phyloP scores from a whole-genome alignment of 345 rosid species.

The Boechera stricta region DNA sequence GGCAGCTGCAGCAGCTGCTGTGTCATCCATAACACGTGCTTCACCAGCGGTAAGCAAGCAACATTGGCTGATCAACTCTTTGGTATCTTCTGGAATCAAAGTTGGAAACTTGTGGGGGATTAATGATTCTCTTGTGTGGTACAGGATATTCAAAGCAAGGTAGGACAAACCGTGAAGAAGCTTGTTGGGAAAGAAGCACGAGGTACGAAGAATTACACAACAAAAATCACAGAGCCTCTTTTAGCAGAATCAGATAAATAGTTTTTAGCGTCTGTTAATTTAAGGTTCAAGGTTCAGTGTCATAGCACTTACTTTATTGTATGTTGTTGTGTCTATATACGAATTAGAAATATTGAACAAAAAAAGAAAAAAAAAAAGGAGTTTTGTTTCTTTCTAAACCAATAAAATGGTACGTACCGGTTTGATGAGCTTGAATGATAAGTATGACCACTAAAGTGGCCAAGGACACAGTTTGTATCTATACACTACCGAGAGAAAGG shows the following conservation, averaged over 20 bases:
- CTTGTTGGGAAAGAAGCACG: slow-evolving; percentile 37
- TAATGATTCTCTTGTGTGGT: not conserved
- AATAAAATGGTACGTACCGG: not conserved
- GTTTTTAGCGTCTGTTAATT: slow-evolving; percentile 3
- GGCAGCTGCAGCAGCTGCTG: slow-evolving; percentile 69
- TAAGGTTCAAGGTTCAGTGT: slow-evolving; percentile 6
- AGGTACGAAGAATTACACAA: slow-evolving; percentile 20
- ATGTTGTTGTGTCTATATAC: slow-evolving; percentile 29
- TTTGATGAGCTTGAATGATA: not conserved
- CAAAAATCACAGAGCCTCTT: slow-evolving; percentile 36
- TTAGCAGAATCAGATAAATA: slow-evolving; percentile 42
- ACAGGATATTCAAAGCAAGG: slow-evolving; percentile 51
- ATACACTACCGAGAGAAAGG: no score
- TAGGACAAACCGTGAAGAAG: slow-evolving; percentile 29
- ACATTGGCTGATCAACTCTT: slow-evolving; percentile 6
- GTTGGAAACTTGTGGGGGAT: not conserved
- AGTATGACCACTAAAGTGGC: not conserved
- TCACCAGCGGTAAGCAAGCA: slow-evolving; percentile 49
- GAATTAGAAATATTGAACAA: not conserved
- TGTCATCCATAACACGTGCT: slow-evolving; percentile 55
- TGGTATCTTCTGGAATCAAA: not conserved
- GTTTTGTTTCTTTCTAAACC: not conserved
- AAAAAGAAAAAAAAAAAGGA: not conserved
- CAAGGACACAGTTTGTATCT: not conserved
- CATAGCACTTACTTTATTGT: slow-evolving; percentile 32